Evolutionary conservation across 129 eudicot species (phyloP).

Genomic region (Gnaphalium uliginosum): DNA sequence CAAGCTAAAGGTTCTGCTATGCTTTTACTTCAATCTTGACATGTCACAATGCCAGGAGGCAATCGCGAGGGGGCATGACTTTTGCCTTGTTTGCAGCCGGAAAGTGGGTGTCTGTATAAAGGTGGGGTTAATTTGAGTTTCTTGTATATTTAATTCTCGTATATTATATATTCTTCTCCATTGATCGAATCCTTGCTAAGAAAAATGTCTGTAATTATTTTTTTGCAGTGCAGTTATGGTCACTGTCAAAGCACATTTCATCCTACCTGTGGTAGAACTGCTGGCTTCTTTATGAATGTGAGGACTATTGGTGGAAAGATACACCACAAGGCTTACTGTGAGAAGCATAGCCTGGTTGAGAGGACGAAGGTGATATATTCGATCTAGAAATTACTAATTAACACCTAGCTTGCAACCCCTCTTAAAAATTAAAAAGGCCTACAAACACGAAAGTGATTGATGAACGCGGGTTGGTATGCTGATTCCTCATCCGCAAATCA

Average conservation of each 20-base stretch:
- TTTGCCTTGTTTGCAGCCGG: constrained; percentile 69
- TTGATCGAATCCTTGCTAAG: not conserved
- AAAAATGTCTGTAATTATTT: constrained; percentile 2
- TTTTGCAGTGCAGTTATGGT: constrained; percentile 85
- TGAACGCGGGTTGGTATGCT: not conserved
- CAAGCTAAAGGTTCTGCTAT: not conserved
- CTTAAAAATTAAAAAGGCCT: not conserved
- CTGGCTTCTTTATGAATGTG: constrained; percentile 71
- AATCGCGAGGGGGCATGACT: constrained; percentile 61
- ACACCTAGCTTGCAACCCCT: not conserved
- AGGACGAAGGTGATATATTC: constrained; percentile 58
- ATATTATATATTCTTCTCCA: not conserved
- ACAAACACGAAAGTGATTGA: not conserved
- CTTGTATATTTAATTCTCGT: not conserved
- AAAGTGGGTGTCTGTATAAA: constrained; percentile 88
- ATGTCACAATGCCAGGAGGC: constrained; percentile 54
- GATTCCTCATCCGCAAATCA: not conserved
- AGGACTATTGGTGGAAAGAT: constrained; percentile 70
- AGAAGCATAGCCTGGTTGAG: constrained; percentile 80
- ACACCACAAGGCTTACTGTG: constrained; percentile 96
- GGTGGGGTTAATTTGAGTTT: constrained; percentile 40
- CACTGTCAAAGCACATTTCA: constrained; percentile 91
- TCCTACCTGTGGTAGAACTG: constrained; percentile 89
- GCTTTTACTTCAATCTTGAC: constrained; percentile 17
- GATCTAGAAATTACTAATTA: not conserved